Conservation (phyloP, 192 early-diverging fungal genomes). For the Backusella mclennaniae region DNA sequence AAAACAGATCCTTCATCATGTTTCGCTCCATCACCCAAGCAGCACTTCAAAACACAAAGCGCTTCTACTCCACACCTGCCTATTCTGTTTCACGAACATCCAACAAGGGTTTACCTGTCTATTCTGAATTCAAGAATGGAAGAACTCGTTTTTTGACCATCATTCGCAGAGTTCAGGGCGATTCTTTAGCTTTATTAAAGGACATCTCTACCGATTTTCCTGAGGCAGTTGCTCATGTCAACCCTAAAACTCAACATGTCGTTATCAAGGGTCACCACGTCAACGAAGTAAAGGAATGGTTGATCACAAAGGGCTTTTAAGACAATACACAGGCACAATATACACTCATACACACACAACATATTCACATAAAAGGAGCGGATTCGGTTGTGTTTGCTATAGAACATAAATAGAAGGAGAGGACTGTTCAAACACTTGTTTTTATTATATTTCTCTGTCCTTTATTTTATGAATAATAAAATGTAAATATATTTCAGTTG, state of each 20-base stretch:
- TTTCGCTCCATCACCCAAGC: constrained; percentile 18
- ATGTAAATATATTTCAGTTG: neutral
- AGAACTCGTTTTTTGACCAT: constrained; percentile 60
- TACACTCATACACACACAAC: too few species aligned
- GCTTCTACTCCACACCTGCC: constrained; percentile 29
- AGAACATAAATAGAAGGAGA: neutral
- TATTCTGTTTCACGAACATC: constrained; percentile 69
- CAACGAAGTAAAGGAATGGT: constrained; percentile 51
- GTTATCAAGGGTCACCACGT: constrained; percentile 54
- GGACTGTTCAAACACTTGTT: neutral
- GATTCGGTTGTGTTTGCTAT: neutral
- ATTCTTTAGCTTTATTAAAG: constrained; percentile 45
- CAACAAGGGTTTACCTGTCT: constrained; percentile 65
- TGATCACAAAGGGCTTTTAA: constrained; percentile 56
- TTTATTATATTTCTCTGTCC: neutral
- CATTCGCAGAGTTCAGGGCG: constrained; percentile 71
- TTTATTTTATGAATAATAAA: neutral
- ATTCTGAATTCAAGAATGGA: constrained; percentile 67
- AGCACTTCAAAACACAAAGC: neutral
- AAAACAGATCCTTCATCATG: constrained; percentile 17
- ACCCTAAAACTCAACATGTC: constrained; percentile 47
- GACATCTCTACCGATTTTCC: constrained; percentile 33
- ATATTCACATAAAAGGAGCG: too few species aligned
- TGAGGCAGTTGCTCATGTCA: constrained; percentile 29
- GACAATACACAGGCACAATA: neutral